Evolutionary conservation across 495 filamentous ascomycete genomes (phyloP).

Genomic region (Xylaria palmicola): DNA sequence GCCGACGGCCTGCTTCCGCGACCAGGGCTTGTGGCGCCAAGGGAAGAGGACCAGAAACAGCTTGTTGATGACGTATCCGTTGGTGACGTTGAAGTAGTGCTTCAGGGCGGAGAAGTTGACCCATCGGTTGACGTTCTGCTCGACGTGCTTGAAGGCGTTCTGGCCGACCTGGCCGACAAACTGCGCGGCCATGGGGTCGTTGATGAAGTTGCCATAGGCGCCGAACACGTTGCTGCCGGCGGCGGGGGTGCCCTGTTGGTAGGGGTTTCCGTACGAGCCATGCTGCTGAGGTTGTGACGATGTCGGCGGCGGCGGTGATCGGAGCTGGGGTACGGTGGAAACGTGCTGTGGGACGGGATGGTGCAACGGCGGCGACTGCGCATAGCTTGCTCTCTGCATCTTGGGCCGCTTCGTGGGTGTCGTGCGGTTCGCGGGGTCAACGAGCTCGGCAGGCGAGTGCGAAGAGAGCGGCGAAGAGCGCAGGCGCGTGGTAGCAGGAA

Average conservation of each 20-base stretch:
- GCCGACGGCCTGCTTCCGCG: slow-evolving; percentile 63
- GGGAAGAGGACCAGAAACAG: slow-evolving; percentile 90
- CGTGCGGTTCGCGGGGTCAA: not conserved
- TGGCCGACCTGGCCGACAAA: slow-evolving; percentile 94
- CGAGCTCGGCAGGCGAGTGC: not conserved
- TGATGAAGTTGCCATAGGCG: slow-evolving; percentile 83
- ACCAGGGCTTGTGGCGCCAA: slow-evolving; percentile 97
- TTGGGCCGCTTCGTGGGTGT: slow-evolving; percentile 16
- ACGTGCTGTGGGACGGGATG: slow-evolving; percentile 98
- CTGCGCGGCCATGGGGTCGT: slow-evolving; percentile 86
- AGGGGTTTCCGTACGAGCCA: slow-evolving; percentile 74
- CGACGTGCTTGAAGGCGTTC: slow-evolving; percentile 82
- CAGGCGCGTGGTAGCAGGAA: not conserved
- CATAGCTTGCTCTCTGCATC: slow-evolving; percentile 87
- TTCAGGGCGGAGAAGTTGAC: slow-evolving; percentile 90
- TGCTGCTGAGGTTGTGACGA: slow-evolving; percentile 68
- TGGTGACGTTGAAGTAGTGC: slow-evolving; percentile 97
- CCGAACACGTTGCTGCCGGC: slow-evolving; percentile 59
- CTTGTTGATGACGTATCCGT: slow-evolving; percentile 83
- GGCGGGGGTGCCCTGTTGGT: slow-evolving; percentile 57
- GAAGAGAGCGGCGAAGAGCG: not conserved
- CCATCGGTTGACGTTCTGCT: slow-evolving; percentile 94
- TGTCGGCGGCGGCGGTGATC: slow-evolving; percentile 85
- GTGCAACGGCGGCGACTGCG: slow-evolving; percentile 92
- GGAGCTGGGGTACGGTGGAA: slow-evolving; percentile 96